Base-by-base conservation (phyloP, 2,329 filamentous ascomycete genomes). In the Trichoderma aggressivum region DNA sequence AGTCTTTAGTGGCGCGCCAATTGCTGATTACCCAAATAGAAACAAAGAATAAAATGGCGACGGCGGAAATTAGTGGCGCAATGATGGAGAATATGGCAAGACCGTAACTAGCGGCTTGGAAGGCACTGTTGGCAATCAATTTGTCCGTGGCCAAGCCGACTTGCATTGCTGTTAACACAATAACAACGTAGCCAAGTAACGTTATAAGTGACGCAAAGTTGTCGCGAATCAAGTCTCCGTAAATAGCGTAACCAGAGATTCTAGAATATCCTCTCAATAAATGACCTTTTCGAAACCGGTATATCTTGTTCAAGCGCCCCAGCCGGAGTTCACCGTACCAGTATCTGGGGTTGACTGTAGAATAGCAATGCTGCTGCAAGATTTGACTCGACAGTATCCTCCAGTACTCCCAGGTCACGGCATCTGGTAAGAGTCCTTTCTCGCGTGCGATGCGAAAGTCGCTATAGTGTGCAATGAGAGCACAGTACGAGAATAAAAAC, bases 161-260 rank as follows among this genome's bases (percentile, higher is more conserved):
- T 75, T 87, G 85, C 82, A 87, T 84, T 0, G 85, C 85, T 3
- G 82, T 82, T 56, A 87, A 76, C 11, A 85, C 78, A 16, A 87
- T 74, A 36, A 81, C 80, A 21, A 86, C 75, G 72, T 84, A 86
- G 0, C 81, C 82, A 4, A 82, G 80, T 1, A 80, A 74, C 10
- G 80, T 76, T 0, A 82, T 76, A 2, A 87, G 73, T 78, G 77
- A 81, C 16, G 78, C 77, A 24, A 85, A 81, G 72, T 86, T 85
- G 55, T 83, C 78, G 12, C 78, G 75, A 47, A 85, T 81, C 69
- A 86, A 83, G 26, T 77, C 75, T 5, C 75, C 74, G 74, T 86
- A 87, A 34, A 76, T 69, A 16, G 75, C 70, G 74, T 77, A 80
- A 21, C 58, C 53, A 8, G 70, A 36, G 3, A 64, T 56, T 26